Base-by-base conservation (phyloP, 176 grass and related monocot species). In the Cymbopogon citratus region DNA sequence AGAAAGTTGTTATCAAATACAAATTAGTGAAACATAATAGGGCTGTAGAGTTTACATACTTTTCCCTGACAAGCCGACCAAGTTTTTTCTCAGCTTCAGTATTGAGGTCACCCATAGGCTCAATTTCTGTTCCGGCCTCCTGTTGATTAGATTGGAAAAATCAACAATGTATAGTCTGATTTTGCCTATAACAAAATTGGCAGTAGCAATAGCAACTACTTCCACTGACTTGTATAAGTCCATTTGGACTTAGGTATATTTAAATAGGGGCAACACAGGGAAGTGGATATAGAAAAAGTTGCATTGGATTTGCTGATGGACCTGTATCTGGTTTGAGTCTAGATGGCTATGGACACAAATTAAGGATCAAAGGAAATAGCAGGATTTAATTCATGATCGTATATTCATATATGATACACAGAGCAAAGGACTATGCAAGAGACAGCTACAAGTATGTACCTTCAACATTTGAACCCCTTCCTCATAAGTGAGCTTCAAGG, bases 401-500 rank as follows among this genome's bases (percentile, higher is more conserved):
- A 25, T 43, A 54, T 74, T 74, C 26, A 65, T 33, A 33, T 33
- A 59, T 24, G 18, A 21, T 27, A 36, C 29, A 80, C 5, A 10
- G 28, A 60, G 31, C 14, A 19, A 57, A 29, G 27, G 59, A 61
- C 11, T 61, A 61, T 61, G 59, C 59, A 81, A 27, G 65, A 26
- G 80, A 76, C 26, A 86, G 13, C 27, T 44, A n/a, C 16, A 45
- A 12, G n/a, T 43, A 43, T 36, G 49, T 88, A 99, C 96, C 96
- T 95, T 91, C 65, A 99, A 54, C 96, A 99, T 99, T 83, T 91
- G 61, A 63, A 95, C 87, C 27, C 96, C 96, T 75, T 95, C 96
- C 33, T 88, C 84, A 69, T 95, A 99, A 43, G 89, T 87, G 24
- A 99, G 87, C 81, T 80, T 90, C 86, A 99, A 87, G 1, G 96